Evolutionary conservation across 192 early-diverging fungal genomes (phyloP).

Genomic region (Geranomyces variabilis): DNA sequence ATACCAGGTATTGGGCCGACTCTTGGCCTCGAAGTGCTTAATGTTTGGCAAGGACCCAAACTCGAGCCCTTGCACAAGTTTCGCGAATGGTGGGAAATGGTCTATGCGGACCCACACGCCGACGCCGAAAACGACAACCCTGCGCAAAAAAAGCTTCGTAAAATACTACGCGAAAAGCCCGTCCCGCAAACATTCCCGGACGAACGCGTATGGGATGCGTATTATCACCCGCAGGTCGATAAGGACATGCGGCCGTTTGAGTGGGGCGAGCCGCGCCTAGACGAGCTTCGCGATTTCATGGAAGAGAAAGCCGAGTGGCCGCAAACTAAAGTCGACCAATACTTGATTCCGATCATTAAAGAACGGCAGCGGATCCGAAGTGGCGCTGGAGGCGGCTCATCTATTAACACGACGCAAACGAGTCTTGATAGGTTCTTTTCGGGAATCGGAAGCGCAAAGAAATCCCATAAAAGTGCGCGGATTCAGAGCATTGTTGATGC

Average conservation of each 20-base stretch:
- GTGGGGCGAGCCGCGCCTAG: constrained; percentile 76
- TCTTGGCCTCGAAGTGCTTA: constrained; percentile 86
- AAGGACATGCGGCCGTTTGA: constrained; percentile 55
- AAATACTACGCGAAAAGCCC: constrained; percentile 61
- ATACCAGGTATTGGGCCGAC: constrained; percentile 86
- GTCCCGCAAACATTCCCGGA: constrained; percentile 83
- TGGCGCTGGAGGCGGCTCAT: neutral
- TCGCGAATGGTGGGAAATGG: constrained; percentile 57
- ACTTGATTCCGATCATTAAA: constrained; percentile 71
- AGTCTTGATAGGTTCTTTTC: constrained; percentile 45
- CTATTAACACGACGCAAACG: constrained; percentile 32
- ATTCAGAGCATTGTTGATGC: constrained; percentile 1
- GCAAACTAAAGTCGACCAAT: constrained; percentile 66
- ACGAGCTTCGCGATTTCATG: constrained; percentile 67
- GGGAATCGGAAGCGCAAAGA: neutral
- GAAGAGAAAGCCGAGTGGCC: constrained; percentile 63
- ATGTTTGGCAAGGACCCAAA: constrained; percentile 64
- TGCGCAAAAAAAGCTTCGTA: neutral
- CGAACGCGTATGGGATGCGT: constrained; percentile 74
- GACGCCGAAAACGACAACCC: neutral
- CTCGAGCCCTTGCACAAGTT: constrained; percentile 55
- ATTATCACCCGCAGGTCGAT: constrained; percentile 79
- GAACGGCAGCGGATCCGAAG: constrained; percentile 33
- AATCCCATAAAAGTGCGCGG: constrained; percentile 5
- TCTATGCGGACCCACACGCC: constrained; percentile 44